These are phyloP conservation scores for Herpetospermum pedunculosum DNA, from an alignment of 306 rosid species.

Conservation along the genomic window DNA sequence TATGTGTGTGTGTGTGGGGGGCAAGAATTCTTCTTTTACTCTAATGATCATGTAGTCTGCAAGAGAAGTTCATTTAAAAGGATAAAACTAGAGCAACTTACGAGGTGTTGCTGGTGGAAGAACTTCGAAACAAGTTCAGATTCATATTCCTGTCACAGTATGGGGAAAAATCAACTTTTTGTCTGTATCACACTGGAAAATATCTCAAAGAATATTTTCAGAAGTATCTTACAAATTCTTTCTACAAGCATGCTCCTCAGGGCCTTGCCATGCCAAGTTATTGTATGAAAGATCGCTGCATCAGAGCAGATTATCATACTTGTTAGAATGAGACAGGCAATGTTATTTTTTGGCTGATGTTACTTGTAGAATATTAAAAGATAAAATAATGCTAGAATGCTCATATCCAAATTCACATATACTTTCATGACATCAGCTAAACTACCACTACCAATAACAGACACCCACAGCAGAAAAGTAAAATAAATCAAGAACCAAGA, in stretches of 20 bases:
- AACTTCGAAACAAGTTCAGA: slow-evolving; percentile 61
- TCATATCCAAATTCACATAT: not conserved
- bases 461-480: not conserved
- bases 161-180: slow-evolving; percentile 15
- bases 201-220: slow-evolving; percentile 1
- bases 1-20: too few relatives aligned
- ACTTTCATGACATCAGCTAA: not conserved
- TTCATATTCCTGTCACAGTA: slow-evolving; percentile 50
- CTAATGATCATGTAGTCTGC: not conserved
- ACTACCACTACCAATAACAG: not conserved
- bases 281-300: slow-evolving; percentile 90
- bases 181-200: not conserved
- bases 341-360: not conserved
- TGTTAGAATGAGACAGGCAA: not conserved
- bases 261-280: slow-evolving; percentile 64
- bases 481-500: not conserved
- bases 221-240: slow-evolving; percentile 34
- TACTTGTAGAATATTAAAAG: not conserved
- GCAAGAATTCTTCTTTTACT: not conserved
- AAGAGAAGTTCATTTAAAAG: not conserved
- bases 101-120: slow-evolving; percentile 28
- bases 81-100: slow-evolving; percentile 26
- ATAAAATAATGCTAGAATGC: not conserved
- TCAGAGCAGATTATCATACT: slow-evolving; percentile 7
- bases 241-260: slow-evolving; percentile 40